Conservation (phyloP, 2,329 filamentous ascomycete genomes). For the Alternaria viburni region DNA sequence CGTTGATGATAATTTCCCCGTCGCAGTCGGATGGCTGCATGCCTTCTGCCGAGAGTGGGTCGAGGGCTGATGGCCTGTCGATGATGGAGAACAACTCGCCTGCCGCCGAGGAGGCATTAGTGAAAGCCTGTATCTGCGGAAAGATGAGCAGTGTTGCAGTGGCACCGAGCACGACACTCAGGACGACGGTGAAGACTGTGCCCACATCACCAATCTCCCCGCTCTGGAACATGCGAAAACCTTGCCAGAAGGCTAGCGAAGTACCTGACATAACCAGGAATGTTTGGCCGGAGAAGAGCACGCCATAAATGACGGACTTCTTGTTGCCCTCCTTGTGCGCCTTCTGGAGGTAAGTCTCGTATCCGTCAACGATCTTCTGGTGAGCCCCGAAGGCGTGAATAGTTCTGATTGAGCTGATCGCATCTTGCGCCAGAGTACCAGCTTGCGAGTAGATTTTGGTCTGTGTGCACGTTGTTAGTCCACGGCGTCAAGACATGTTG, state of each 20-base stretch:
- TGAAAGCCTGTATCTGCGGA: conserved; percentile 18
- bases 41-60: conserved; percentile 16
- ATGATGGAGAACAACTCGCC: conserved; percentile 19
- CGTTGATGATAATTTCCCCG: conserved; percentile 69
- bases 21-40: conserved; percentile 5
- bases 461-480: neutral
- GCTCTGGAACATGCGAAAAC: conserved; percentile 45
- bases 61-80: conserved; percentile 12
- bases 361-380: conserved; percentile 62
- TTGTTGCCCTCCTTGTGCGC: conserved; percentile 60
- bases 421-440: neutral
- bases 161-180: conserved; percentile 87
- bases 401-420: conserved; percentile 8
- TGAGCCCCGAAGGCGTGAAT: conserved; percentile 68
- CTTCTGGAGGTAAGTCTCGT: conserved; percentile 57
- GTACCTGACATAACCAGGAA: conserved; percentile 71
- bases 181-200: conserved; percentile 74
- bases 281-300: conserved; percentile 66
- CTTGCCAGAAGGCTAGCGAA: conserved; percentile 70
- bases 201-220: conserved; percentile 58
- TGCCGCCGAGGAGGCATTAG: conserved; percentile 19
- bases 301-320: conserved; percentile 62
- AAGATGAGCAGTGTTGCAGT: conserved; percentile 46
- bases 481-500: neutral
- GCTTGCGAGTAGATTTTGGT: conserved; percentile 12